phyloP scores from a whole-genome alignment of 2,329 filamentous ascomycete species.

The Polychaeton citri region DNA sequence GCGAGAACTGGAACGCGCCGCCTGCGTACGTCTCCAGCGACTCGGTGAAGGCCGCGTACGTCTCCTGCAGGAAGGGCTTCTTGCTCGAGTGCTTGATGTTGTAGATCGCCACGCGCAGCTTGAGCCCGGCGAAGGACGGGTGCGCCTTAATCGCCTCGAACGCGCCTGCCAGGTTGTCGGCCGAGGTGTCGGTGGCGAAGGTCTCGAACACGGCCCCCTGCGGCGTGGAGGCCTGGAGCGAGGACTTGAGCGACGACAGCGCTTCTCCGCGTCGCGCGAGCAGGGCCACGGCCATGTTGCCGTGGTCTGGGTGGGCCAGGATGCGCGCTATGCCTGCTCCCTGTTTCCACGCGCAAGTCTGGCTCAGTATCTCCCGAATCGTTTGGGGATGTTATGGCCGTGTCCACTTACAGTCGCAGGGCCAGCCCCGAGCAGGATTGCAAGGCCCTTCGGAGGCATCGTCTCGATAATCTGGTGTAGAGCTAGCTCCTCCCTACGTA shows the following conservation, averaged over 20 bases:
- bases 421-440: constrained; percentile 40
- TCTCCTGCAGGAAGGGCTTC: constrained; percentile 43
- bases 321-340: constrained; percentile 44
- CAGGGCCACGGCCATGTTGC: constrained; percentile 43
- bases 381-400: constrained; percentile 4
- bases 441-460: constrained; percentile 38
- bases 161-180: constrained; percentile 32
- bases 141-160: constrained; percentile 39
- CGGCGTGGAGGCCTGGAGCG: constrained; percentile 27
- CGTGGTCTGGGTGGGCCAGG: constrained; percentile 36
- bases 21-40: constrained; percentile 40
- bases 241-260: constrained; percentile 29
- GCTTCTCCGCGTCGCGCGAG: constrained; percentile 37
- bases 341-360: constrained; percentile 18
- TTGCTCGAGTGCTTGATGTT: constrained; percentile 43
- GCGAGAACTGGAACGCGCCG: constrained; percentile 42
- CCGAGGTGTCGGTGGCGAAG: constrained; percentile 39
- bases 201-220: constrained; percentile 36
- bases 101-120: constrained; percentile 41
- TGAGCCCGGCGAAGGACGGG: constrained; percentile 34
- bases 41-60: constrained; percentile 34
- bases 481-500: no score
- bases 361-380: background rate
- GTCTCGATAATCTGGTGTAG: no score
- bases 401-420: constrained; percentile 24